Base-by-base conservation (phyloP, 768 basidiomycete species). In the Terana coerulea region DNA sequence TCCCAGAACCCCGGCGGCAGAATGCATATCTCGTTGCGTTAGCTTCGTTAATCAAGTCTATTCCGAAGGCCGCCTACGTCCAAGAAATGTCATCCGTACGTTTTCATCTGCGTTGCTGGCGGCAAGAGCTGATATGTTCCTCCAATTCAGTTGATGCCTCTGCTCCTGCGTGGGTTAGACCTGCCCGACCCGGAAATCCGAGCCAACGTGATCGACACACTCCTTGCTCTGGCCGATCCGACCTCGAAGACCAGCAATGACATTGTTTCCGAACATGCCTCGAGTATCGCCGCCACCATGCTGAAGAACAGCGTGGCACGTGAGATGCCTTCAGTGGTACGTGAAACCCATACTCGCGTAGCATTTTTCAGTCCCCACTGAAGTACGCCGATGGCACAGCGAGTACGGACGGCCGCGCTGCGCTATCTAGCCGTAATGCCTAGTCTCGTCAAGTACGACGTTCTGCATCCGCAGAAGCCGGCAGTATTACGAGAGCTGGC, bases 141-240 rank as follows among this genome's bases (percentile, higher is more conserved):
- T n/a, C n/a, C n/a, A n/a, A n/a, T 24, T 28, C 59, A 98, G 95
- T 78, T 98, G 11, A 79, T 98, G 58, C 94, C 97, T 0, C 75
- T 98, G 12, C 75, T 99, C 4, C 71, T 99, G 36, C 88, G 88
- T 14, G 88, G 91, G 3, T 78, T 98, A 15, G 83, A 89, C 35
- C 70, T 97, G 3, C 80, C 84, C 3, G 85, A 92, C 64, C 67
- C 79, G 8, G 75, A 80, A 24, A 81, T 95, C 53, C 84, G 91
- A 21, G 75, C 79, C 14, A 84, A 87, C 68, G 85, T 94, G 43
- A 88, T 98, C 50, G 81, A 88, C 47, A 87, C 85, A 8, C 75
- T 98, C 31, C 75, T 82, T 8, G 76, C 83, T 1, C 81, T 91
- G 5, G 81, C 89, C 7, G 78, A 81, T 35, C 78, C 80, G 1